Conservation (phyloP, 2,329 filamentous ascomycete species). For the Capronia coronata region DNA sequence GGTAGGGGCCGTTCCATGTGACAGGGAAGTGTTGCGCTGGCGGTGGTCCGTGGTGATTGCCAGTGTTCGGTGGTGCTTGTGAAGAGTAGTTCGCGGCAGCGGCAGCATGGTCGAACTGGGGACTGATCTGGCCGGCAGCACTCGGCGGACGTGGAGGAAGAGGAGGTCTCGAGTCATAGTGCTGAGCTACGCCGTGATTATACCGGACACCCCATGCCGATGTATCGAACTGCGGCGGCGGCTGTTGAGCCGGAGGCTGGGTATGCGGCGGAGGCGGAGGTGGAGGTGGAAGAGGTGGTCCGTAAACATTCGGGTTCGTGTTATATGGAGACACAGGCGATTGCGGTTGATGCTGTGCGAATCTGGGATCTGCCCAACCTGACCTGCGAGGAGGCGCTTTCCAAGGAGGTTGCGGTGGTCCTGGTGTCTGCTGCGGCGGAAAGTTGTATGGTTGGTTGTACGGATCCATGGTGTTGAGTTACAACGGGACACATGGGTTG, state of each 20-base stretch:
- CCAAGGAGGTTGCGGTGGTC: slow-evolving; percentile 27
- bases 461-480: slow-evolving; percentile 13
- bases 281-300: slow-evolving; percentile 12
- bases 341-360: slow-evolving; percentile 7
- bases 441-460: slow-evolving; percentile 24
- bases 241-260: slow-evolving; percentile 7
- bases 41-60: background rate
- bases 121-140: slow-evolving; percentile 17
- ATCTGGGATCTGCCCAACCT: slow-evolving; percentile 28
- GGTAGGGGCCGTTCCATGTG: slow-evolving; percentile 25
- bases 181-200: slow-evolving; percentile 19
- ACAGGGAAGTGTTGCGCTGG: slow-evolving; percentile 18
- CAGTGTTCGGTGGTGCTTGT: slow-evolving; percentile 1
- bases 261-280: slow-evolving; percentile 23
- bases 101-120: slow-evolving; percentile 11
- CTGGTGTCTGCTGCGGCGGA: slow-evolving; percentile 23
- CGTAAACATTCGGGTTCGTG: slow-evolving; percentile 10
- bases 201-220: slow-evolving; percentile 41
- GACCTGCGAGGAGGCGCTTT: slow-evolving; percentile 23
- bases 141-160: slow-evolving; percentile 28
- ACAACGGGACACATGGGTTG: too few relatives aligned
- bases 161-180: slow-evolving; percentile 17
- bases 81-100: slow-evolving; percentile 11
- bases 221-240: slow-evolving; percentile 30
- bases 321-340: slow-evolving; percentile 18